Percentiles rank a stretch among this genome's conserved stretches.
phyloP scores from a whole-genome alignment of 116 monocot genomes.

The Posidonia oceanica region DNA sequence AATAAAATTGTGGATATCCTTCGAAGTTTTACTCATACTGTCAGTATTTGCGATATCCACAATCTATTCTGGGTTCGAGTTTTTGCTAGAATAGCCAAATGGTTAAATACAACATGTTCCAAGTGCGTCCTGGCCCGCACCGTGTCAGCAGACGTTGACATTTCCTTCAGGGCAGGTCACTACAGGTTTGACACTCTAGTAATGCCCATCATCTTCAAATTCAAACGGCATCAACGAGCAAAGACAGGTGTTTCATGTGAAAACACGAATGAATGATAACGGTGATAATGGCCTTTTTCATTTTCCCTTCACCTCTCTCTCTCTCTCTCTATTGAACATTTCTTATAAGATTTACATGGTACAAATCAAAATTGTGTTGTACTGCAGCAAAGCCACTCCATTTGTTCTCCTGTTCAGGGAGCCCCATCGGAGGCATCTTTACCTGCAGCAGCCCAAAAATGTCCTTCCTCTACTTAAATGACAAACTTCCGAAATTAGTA shows the following conservation, averaged over 20 bases:
- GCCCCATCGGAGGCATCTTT: neutral
- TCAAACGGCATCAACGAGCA: neutral
- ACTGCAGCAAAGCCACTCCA: slow-evolving; percentile 5
- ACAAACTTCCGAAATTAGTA: neutral
- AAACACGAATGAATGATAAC: slow-evolving; percentile 2
- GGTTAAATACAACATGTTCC: too few species aligned
- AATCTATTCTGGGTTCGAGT: too few species aligned
- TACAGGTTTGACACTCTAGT: too few species aligned
- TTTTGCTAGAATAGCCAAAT: too few species aligned
- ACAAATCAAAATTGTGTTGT: slow-evolving; percentile 44
- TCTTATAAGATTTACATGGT: slow-evolving; percentile 26
- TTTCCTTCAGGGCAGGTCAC: too few species aligned
- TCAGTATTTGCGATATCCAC: too few species aligned
- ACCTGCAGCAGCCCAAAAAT: neutral
- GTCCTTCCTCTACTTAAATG: neutral
- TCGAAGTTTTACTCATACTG: too few species aligned
- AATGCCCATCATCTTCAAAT: too few species aligned
- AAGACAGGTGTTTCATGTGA: neutral
- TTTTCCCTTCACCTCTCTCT: neutral
- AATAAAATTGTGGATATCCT: too few species aligned
- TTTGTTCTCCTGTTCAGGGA: neutral
- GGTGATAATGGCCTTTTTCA: slow-evolving; percentile 9
- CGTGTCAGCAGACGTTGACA: too few species aligned
- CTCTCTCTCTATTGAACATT: slow-evolving; percentile 36
- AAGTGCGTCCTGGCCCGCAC: too few species aligned